A percentile compares a stretch with the other conserved stretches of the same genome.
Conservation (phyloP, 495 filamentous ascomycete genomes). For the Hyaloscypha hepaticicola region DNA sequence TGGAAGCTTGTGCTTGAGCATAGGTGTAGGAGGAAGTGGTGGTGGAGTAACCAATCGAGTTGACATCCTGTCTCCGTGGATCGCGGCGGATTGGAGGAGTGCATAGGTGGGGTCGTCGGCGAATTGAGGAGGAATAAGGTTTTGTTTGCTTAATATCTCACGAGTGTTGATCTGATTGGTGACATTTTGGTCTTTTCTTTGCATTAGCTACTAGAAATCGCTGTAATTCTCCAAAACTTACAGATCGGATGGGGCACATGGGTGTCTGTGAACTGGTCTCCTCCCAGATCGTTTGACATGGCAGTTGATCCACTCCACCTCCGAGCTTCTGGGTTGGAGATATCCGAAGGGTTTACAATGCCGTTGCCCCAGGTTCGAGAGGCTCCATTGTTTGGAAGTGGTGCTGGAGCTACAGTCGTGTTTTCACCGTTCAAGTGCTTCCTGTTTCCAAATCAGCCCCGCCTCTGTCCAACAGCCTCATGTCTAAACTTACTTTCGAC, state of each 20-base stretch:
- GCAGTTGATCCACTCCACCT: slow-evolving; percentile 33
- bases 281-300: slow-evolving; percentile 31
- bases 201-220: neutral
- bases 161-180: slow-evolving; percentile 23
- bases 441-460: slow-evolving; percentile 21
- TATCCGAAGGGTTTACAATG: slow-evolving; percentile 32
- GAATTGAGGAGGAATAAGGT: slow-evolving; percentile 2
- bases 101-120: slow-evolving; percentile 17
- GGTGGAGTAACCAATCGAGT: slow-evolving; percentile 17
- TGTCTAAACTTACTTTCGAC: slow-evolving; percentile 68
- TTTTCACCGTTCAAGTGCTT: slow-evolving; percentile 31
- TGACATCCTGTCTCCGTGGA: slow-evolving; percentile 22
- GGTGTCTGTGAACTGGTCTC: slow-evolving; percentile 28
- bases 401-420: slow-evolving; percentile 26
- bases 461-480: neutral
- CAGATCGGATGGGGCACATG: slow-evolving; percentile 55
- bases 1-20: slow-evolving; percentile 47
- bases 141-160: slow-evolving; percentile 20
- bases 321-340: slow-evolving; percentile 28
- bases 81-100: slow-evolving; percentile 23
- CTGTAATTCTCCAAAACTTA: slow-evolving; percentile 12
- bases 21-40: slow-evolving; percentile 25
- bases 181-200: slow-evolving; percentile 26
- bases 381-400: slow-evolving; percentile 12
- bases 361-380: slow-evolving; percentile 33